Conservation (phyloP, 2,329 filamentous ascomycete genomes). For the Aspergillus puulaauensis region DNA sequence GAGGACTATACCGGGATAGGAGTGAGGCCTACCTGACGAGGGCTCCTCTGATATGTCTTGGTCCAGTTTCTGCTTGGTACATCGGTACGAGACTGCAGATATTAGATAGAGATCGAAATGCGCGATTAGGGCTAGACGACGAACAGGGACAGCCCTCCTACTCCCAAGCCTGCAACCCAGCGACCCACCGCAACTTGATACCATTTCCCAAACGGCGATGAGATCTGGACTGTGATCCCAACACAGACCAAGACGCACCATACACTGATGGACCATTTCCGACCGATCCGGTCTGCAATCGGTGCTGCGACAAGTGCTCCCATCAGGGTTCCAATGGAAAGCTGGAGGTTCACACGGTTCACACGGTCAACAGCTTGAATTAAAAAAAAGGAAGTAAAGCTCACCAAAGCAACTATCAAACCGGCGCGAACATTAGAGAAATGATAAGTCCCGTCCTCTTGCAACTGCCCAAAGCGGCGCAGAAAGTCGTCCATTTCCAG, state of each 20-base stretch:
- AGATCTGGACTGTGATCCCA: slow-evolving; percentile 45
- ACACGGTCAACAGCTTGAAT: not conserved
- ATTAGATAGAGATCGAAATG: not conserved
- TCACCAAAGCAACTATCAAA: slow-evolving; percentile 43
- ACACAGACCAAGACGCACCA: slow-evolving; percentile 41
- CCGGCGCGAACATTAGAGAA: slow-evolving; percentile 45
- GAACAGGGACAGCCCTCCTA: slow-evolving; percentile 40
- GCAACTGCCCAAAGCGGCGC: slow-evolving; percentile 35
- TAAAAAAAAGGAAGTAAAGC: not conserved
- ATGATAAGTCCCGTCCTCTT: slow-evolving; percentile 29
- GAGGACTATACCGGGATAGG: too few relatives aligned
- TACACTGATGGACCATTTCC: slow-evolving; percentile 42
- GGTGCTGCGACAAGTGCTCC: slow-evolving; percentile 43
- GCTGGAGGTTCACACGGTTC: slow-evolving; percentile 20
- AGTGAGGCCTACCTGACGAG: slow-evolving; percentile 33
- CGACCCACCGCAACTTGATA: slow-evolving; percentile 45
- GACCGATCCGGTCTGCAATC: slow-evolving; percentile 43
- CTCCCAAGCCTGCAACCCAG: slow-evolving; percentile 43
- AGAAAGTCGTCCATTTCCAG: slow-evolving; percentile 44
- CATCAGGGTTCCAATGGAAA: slow-evolving; percentile 45
- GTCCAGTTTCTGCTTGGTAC: slow-evolving; percentile 47
- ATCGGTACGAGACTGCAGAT: slow-evolving; percentile 38
- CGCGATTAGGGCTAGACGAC: not conserved
- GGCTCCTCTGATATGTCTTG: slow-evolving; percentile 46
- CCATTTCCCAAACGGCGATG: slow-evolving; percentile 37